A percentile compares a stretch with the other conserved stretches of the same genome.
These are phyloP conservation scores for Penicillium sp. DNA, from an alignment of 2,329 filamentous ascomycete genomes.

Conservation along the genomic window DNA sequence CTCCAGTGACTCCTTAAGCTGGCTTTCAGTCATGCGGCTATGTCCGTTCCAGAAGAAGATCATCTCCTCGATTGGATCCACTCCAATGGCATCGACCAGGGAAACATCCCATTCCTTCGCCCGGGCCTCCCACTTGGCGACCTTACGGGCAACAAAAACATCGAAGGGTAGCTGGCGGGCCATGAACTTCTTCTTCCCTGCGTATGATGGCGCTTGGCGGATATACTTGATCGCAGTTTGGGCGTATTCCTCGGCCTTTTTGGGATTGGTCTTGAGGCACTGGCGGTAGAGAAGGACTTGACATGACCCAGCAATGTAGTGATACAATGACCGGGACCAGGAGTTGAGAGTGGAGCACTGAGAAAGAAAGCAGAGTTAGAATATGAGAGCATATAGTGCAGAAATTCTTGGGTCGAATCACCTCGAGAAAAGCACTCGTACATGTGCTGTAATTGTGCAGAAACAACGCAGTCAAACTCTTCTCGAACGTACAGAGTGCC, in stretches of 20 bases:
- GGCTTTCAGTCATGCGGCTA: slow-evolving; percentile 69
- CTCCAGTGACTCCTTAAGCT: slow-evolving; percentile 63
- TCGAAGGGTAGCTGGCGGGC: slow-evolving; percentile 87
- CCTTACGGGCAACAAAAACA: slow-evolving; percentile 76
- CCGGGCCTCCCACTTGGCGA: slow-evolving; percentile 83
- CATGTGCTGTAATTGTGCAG: slow-evolving; percentile 73
- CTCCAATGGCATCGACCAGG: slow-evolving; percentile 76
- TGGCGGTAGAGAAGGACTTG: slow-evolving; percentile 78
- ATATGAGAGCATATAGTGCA: background rate
- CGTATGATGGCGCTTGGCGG: slow-evolving; percentile 67
- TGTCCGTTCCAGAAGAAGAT: slow-evolving; percentile 89
- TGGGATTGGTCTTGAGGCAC: slow-evolving; percentile 28
- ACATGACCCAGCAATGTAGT: slow-evolving; percentile 77
- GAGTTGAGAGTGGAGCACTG: slow-evolving; percentile 76
- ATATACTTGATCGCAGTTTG: slow-evolving; percentile 68
- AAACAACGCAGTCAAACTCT: slow-evolving; percentile 75
- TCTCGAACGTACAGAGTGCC: slow-evolving; percentile 81
- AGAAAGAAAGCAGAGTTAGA: slow-evolving; percentile 1
- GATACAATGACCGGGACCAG: slow-evolving; percentile 88
- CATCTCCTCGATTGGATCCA: slow-evolving; percentile 85
- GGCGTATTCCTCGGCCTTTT: slow-evolving; percentile 58
- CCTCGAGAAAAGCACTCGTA: slow-evolving; percentile 69
- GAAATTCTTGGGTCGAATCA: slow-evolving; percentile 26
- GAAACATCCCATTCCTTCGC: slow-evolving; percentile 66
- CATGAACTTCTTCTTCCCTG: slow-evolving; percentile 88